Conservation (phyloP, 2,329 filamentous ascomycete genomes). For the Ustilaginoidea virens region DNA sequence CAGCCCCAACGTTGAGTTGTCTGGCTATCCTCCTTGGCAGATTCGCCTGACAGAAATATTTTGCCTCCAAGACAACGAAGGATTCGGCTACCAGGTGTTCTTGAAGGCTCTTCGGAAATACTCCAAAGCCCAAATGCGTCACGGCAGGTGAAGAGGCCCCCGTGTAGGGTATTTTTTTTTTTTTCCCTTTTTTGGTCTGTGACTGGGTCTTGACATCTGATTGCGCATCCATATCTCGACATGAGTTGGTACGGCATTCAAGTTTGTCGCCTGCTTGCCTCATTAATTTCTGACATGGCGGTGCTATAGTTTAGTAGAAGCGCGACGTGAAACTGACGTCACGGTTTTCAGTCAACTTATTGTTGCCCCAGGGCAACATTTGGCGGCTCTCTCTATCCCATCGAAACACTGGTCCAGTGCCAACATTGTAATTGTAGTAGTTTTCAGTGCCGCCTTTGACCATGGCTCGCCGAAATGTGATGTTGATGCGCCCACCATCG, state of each 20-base stretch:
- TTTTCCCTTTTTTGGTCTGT: no score
- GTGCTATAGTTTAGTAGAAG: no score
- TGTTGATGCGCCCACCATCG: slow-evolving; percentile 55
- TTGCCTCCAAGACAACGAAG: slow-evolving; percentile 57
- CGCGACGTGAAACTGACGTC: no score
- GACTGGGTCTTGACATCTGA: no score
- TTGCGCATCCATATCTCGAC: no score
- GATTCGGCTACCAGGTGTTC: slow-evolving; percentile 90
- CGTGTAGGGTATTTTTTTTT: no score
- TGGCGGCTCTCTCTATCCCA: slow-evolving; percentile 45
- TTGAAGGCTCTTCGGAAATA: slow-evolving; percentile 71
- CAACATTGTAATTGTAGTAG: slow-evolving; percentile 75
- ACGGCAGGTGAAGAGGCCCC: slow-evolving; percentile 61
- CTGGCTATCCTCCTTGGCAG: slow-evolving; percentile 95
- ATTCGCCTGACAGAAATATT: slow-evolving; percentile 91
- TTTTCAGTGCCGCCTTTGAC: slow-evolving; percentile 62
- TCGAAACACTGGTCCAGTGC: slow-evolving; percentile 48
- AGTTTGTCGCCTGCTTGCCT: no score
- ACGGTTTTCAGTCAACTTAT: no score
- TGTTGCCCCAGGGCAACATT: slow-evolving; percentile 25
- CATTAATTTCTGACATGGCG: no score
- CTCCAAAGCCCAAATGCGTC: slow-evolving; percentile 75
- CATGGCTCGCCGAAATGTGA: slow-evolving; percentile 61
- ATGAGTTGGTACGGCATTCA: no score
- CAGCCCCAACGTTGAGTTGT: slow-evolving; percentile 64